Evolutionary conservation across 371 early-diverging fungal genomes (phyloP).

Genomic region (Mortierella sp.): DNA sequence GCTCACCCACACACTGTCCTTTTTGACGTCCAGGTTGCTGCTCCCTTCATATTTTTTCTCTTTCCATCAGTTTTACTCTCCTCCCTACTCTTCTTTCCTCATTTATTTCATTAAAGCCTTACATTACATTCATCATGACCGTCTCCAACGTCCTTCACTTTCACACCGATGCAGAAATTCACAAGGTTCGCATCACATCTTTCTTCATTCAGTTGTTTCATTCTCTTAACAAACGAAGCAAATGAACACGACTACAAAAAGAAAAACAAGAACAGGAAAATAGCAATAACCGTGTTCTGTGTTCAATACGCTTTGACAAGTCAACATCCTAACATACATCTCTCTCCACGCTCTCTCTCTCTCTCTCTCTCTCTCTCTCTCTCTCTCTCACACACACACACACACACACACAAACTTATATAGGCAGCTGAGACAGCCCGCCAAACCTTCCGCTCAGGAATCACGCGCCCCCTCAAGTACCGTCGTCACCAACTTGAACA

Average conservation of each 20-base stretch:
- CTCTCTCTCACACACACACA: no score
- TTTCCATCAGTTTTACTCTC: neutral
- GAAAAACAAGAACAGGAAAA: neutral
- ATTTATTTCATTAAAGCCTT: neutral
- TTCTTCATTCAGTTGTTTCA: neutral
- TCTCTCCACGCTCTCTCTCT: neutral
- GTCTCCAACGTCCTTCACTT: slow-evolving; percentile 33
- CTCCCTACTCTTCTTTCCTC: neutral
- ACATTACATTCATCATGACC: slow-evolving; percentile 10
- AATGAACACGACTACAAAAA: neutral
- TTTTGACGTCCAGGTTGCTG: neutral
- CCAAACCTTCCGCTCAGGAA: slow-evolving; percentile 64
- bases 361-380: neutral
- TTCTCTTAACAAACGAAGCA: neutral
- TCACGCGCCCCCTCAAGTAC: slow-evolving; percentile 66
- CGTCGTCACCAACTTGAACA: slow-evolving; percentile 81
- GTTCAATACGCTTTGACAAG: neutral
- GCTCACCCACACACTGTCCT: neutral
- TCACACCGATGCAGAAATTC: slow-evolving; percentile 39
- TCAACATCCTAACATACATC: neutral
- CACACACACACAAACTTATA: no score
- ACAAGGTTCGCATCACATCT: slow-evolving; percentile 24
- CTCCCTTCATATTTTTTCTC: neutral
- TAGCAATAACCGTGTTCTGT: no score
- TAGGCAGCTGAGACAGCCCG: slow-evolving; percentile 62